Conservation (phyloP, 345 rosid genomes). For the Lepidium aucheri region DNA sequence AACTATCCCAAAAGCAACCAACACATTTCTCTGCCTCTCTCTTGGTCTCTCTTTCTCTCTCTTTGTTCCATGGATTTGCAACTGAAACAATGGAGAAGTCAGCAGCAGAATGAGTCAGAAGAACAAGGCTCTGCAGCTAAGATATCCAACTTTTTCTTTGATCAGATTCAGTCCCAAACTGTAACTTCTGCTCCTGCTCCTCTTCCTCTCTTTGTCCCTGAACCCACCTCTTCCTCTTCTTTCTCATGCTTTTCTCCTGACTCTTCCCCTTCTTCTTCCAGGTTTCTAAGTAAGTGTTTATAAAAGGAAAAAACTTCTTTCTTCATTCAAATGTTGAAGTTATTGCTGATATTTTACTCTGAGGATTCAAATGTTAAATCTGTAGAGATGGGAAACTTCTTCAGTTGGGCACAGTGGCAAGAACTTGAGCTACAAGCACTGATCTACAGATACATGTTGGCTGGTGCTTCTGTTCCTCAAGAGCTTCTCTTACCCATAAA, state of each 20-base stretch:
- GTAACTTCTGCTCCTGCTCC: slow-evolving; percentile 44
- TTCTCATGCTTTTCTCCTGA: slow-evolving; percentile 42
- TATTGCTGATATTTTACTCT: neutral
- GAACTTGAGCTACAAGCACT: slow-evolving; percentile 91
- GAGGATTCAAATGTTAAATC: neutral
- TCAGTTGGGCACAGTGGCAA: slow-evolving; percentile 79
- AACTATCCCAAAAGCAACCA: slow-evolving; percentile 30
- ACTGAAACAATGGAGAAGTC: slow-evolving; percentile 86
- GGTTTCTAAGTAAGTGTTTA: slow-evolving; percentile 40
- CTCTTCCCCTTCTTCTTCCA: slow-evolving; percentile 31
- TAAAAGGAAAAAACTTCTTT: neutral
- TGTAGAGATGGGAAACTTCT: slow-evolving; percentile 63
- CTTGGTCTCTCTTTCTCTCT: slow-evolving; percentile 24
- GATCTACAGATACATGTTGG: slow-evolving; percentile 67
- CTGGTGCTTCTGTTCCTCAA: slow-evolving; percentile 66
- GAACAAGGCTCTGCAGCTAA: slow-evolving; percentile 48
- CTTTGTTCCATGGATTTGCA: slow-evolving; percentile 65
- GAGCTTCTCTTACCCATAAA: slow-evolving; percentile 56
- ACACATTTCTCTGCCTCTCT: slow-evolving; percentile 24
- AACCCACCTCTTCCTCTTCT: slow-evolving; percentile 37
- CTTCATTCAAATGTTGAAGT: neutral
- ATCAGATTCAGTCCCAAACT: slow-evolving; percentile 35
- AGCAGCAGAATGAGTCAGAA: slow-evolving; percentile 50
- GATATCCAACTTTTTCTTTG: slow-evolving; percentile 60
- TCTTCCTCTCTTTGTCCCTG: slow-evolving; percentile 60